Evolutionary conservation across 805 yeast species (phyloP), one percentile per base, ranked within the genome.

Genomic region (Candida methanosorbosa): DNA sequence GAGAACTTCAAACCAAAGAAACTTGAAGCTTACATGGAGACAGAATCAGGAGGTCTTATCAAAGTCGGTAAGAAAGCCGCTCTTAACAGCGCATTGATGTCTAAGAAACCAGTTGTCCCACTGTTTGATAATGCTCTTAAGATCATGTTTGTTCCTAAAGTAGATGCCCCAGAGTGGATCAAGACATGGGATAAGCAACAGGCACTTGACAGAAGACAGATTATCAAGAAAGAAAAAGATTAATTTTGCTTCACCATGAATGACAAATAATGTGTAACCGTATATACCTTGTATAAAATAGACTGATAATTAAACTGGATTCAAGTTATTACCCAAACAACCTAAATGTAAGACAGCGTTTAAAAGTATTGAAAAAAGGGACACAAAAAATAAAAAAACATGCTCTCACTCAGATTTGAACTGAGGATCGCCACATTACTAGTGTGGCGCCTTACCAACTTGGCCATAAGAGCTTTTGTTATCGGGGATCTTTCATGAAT

Each of bases 31-130:
- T 90, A 68, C 56, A 77, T 84, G 77, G 97, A 85, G 54, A 85
- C 96, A 0, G 67, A 61, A 22, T 49, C 75, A 2, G 96, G 96
- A 33, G 97, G 97, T 0, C 66, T 90, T 40, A 78, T 86, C 30
- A 86, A 85, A 56, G 75, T 81, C 4, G 95, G 95, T 19, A 83
- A 80, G 54, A 85, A 82, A 43, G 70, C 77, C 17, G 63, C 82
- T 1, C 53, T 90, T 17, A 71, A 74, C 46, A 70, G 72, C 34
- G 81, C 79, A 1, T 64, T 90, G 42, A 68, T 75, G 61, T 68
- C 74, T 33, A 73, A 69, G 25, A 58, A 59, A 8, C 83, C 94
- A 13, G 66, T 65, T 18, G 75, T 85, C 8, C 95, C 95, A 2
- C 55, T 88, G 29, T 78, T 88, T 41, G 95, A 88, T 48, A 68